Conservation (phyloP, 1,139 yeast genomes). For the Pichia sp. region DNA sequence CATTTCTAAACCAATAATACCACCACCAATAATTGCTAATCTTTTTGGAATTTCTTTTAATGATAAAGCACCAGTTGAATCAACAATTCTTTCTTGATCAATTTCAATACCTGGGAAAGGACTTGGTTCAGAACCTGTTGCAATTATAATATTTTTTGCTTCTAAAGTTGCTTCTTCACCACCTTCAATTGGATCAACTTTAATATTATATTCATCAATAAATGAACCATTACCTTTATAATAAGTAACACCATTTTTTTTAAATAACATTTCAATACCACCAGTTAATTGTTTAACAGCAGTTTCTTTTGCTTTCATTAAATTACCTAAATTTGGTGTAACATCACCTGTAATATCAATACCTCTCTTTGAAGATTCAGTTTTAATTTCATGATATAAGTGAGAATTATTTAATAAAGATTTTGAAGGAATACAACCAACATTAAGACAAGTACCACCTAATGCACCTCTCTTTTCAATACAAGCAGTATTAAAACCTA, state of each 20-base stretch:
- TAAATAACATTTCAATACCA: constrained; percentile 91
- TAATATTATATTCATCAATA: constrained; percentile 69
- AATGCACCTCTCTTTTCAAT: constrained; percentile 91
- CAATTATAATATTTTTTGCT: constrained; percentile 87
- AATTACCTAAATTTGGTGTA: constrained; percentile 63
- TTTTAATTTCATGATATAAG: constrained; percentile 79
- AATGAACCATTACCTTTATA: constrained; percentile 92
- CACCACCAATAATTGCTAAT: constrained; percentile 95
- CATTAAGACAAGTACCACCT: constrained; percentile 98
- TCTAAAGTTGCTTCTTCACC: constrained; percentile 59
- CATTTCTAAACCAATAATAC: constrained; percentile 99
- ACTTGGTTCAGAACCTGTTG: constrained; percentile 97
- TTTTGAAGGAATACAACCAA: constrained; percentile 98
- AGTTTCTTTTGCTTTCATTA: constrained; percentile 89
- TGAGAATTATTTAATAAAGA: constrained; percentile 93
- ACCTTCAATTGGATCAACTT: constrained; percentile 85
- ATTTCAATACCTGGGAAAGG: constrained; percentile 98
- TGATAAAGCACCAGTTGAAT: constrained; percentile 88
- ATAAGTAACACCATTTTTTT: constrained; percentile 92
- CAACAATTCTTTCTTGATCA: constrained; percentile 95
- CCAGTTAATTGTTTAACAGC: constrained; percentile 86
- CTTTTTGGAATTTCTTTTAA: constrained; percentile 88
- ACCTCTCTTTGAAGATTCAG: constrained; percentile 84
- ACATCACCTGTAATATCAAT: constrained; percentile 76
- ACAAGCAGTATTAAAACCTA: constrained; percentile 92